Evolutionary conservation across 768 basidiomycete species (phyloP), one percentile per base, ranked within the genome.

Genomic region (Nidularia pulvinata): DNA sequence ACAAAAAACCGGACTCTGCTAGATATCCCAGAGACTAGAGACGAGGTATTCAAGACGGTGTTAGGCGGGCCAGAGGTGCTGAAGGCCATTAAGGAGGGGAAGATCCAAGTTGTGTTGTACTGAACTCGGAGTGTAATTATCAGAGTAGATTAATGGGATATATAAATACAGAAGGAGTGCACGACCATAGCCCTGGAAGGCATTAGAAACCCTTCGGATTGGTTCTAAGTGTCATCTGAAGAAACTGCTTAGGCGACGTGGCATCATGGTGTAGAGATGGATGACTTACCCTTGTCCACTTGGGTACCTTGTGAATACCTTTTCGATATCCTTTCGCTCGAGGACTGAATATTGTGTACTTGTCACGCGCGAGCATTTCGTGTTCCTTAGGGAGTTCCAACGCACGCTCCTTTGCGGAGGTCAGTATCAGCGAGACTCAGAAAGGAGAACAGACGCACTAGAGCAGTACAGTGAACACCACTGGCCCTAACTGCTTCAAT

Each of bases 301-400:
- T 96, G n/a, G 95, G 95, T 30, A 96, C 91, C 64, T 95, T 95
- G 74, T 98, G 95, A 48, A 97, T 93, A 25, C 93, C 91, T 63
- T 98, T 98, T 44, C 96, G 77, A 70, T 96, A 99, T 5, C 91
- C 89, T 54, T 69, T 77, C 1, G 75, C 74, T 39, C 81, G 84
- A 4, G 82, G 76, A 37, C 82, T 84, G 71, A 95, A 98, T 16
- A 90, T 84, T 3, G 95, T 97, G 74, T 98, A 99, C 70, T 99
- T 99, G 76, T 98, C 96, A 62, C 80, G 84, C 1, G 96, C 75
- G 9, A 74, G 79, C 97, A 98, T 98, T 71, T 97, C 93, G 58
- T 88, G 79, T 66, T 98, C 94, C 65, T 91, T 96, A 48, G 97
- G 97, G 33, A 99, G 76, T 53, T 86, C 81, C 51, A 98, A 72